These are phyloP conservation scores for Pouteria glomerata DNA, from an alignment of 148 eudicot species.

Conservation along the genomic window DNA sequence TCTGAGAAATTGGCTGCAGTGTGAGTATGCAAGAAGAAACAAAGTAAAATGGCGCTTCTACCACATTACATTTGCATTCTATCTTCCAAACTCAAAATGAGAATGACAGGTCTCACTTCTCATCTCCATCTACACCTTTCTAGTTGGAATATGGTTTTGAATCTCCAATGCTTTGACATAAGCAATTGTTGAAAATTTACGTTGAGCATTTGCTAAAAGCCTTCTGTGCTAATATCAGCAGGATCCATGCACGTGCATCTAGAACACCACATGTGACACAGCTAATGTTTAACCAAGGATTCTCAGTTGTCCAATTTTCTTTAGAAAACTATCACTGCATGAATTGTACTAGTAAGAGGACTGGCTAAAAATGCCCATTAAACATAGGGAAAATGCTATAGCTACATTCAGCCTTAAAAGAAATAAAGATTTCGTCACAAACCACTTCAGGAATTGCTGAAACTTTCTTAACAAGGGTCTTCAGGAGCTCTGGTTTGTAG, in stretches of 20 bases:
- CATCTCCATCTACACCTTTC: background rate
- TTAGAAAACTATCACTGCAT: background rate
- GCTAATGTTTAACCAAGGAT: background rate
- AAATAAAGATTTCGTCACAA: constrained; percentile 10
- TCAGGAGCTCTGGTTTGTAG: constrained; percentile 75
- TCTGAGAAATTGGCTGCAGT: background rate
- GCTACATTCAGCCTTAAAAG: background rate
- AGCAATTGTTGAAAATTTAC: too few relatives aligned
- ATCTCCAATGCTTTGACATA: too few relatives aligned
- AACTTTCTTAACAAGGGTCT: constrained; percentile 76
- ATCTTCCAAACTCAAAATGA: background rate
- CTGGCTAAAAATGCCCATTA: background rate
- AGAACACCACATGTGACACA: background rate
- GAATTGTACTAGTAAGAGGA: background rate
- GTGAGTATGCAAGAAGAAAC: background rate
- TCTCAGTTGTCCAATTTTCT: background rate
- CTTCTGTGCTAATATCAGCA: background rate
- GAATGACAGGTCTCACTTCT: background rate
- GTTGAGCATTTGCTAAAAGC: too few relatives aligned
- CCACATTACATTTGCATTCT: background rate
- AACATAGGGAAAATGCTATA: background rate
- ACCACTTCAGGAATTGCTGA: constrained; percentile 79
- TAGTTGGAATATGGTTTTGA: background rate
- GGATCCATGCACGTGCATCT: background rate
- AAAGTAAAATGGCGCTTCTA: background rate